Evolutionary conservation across 1,284 basidiomycete species (phyloP).

Genomic region (Apiotrichum mycotoxinovorans): DNA sequence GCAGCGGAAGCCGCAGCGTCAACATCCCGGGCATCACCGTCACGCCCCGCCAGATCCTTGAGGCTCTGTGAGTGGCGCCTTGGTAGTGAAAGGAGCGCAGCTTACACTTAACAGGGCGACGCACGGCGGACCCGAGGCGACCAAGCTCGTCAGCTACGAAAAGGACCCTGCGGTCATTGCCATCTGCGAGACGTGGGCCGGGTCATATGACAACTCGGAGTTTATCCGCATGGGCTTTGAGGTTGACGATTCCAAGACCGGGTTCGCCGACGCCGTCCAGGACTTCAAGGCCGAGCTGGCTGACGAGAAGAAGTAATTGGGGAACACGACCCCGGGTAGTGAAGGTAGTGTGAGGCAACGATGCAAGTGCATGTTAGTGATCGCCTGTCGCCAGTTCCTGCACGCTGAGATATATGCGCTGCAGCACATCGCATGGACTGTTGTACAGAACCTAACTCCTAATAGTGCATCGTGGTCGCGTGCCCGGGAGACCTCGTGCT

Average conservation of each 20-base stretch:
- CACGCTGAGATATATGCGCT: background rate
- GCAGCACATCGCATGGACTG: background rate
- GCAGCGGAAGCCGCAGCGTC: constrained; percentile 39
- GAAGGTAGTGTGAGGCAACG: too few species aligned
- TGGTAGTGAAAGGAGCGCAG: constrained; percentile 10
- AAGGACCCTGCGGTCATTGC: constrained; percentile 45
- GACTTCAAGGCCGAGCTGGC: constrained; percentile 46
- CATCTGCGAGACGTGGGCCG: constrained; percentile 50
- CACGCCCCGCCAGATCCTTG: constrained; percentile 47
- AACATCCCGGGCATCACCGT: constrained; percentile 51
- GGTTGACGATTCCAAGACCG: constrained; percentile 42
- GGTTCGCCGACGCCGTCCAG: constrained; percentile 44
- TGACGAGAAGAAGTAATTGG: constrained; percentile 7
- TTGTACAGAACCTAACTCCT: too few species aligned
- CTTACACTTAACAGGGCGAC: constrained; percentile 13
- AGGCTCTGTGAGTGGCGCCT: constrained; percentile 29
- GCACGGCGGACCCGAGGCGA: constrained; percentile 40
- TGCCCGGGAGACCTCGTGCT: too few species aligned
- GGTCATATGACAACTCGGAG: constrained; percentile 42
- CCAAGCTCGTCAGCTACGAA: constrained; percentile 46
- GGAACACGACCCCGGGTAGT: too few species aligned
- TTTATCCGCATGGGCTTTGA: constrained; percentile 42
- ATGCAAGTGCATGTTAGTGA: too few species aligned
- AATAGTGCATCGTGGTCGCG: too few species aligned
- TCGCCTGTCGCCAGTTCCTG: too few species aligned